These are phyloP conservation scores for Apiotrichum siamense DNA, from an alignment of 1,284 basidiomycete genomes.

Conservation along the genomic window DNA sequence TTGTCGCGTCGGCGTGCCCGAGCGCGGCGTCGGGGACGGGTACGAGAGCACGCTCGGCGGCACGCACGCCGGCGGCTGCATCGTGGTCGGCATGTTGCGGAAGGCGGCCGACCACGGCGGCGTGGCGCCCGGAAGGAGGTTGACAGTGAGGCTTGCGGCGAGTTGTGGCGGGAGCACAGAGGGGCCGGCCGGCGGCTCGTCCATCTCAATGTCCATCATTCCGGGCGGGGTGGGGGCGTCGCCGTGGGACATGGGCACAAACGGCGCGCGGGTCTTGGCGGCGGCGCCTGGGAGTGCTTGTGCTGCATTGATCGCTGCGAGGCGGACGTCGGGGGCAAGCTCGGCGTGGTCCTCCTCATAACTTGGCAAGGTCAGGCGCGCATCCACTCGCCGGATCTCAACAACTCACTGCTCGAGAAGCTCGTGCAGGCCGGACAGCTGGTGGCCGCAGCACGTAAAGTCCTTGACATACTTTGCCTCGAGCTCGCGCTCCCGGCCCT, in stretches of 20 bases:
- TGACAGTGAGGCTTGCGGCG: conserved; percentile 7
- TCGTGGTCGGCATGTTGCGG: conserved; percentile 14
- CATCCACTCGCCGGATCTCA: neutral
- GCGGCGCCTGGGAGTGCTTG: conserved; percentile 18
- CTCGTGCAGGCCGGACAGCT: conserved; percentile 46
- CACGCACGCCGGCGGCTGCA: conserved; percentile 29
- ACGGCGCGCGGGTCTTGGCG: neutral
- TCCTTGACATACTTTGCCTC: conserved; percentile 47
- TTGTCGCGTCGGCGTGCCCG: no score
- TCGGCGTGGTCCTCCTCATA: conserved; percentile 49
- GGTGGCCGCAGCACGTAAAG: conserved; percentile 46
- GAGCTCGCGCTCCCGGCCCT: conserved; percentile 40
- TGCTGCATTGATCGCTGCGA: conserved; percentile 40
- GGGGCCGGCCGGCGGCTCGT: conserved; percentile 32
- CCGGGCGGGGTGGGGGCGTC: conserved; percentile 47
- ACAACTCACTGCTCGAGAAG: conserved; percentile 48
- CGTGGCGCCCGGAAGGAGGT: conserved; percentile 1
- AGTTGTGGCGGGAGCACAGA: conserved; percentile 15
- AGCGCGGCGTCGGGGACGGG: conserved; percentile 18
- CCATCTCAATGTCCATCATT: conserved; percentile 49
- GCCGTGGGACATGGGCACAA: conserved; percentile 16
- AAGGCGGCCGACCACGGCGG: conserved; percentile 37
- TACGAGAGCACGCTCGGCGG: conserved; percentile 44
- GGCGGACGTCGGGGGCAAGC: conserved; percentile 40
- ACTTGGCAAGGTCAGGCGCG: conserved; percentile 18